Base-by-base conservation (phyloP, 495 filamentous ascomycete genomes). In the Penicillium alfredii region DNA sequence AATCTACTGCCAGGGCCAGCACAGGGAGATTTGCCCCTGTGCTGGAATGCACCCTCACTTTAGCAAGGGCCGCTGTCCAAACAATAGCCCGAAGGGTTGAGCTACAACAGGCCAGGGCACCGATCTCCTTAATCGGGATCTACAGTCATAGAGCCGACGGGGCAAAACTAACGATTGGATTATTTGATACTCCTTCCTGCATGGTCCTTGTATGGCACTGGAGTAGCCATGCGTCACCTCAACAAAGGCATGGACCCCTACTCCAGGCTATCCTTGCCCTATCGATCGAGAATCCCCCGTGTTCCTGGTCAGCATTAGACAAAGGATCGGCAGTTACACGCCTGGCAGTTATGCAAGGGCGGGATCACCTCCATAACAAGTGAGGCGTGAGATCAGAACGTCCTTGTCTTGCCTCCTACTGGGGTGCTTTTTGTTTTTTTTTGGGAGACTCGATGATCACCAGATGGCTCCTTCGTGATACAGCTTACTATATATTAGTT, bases 11-110 rank as follows among this genome's bases (percentile, higher is more conserved):
- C 18, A 47, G 39, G 35, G 28, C 27, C 6, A 32, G 20, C 20
- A 25, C 30, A 18, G 33, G n/a, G 27, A 14, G 9, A 33, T 45
- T 37, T 26, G 35, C 46, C 50, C 46, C 39, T 46, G 24, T 30
- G 28, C n/a, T 39, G 50, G 50, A 54, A 54, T 54, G 50, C 38
- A 44, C 50, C 50, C 50, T 50, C 33, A 37, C 50, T 29, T 47
- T 35, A 50, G 50, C 50, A 54, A 54, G 50, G 50, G 50, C 50
- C 27, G 14, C 28, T 4, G 30, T 19, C 15, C 27, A 24, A 28
- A 15, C 13, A 17, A 17, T 17, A 35, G 5, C 13, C 24, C 22
- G 14, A 24, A 13, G 3, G 16, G 29, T 21, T n/a, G 11, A 5
- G 19, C 23, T 24, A 30, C 31, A 19, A 16, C 16, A 41, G 16